Evolutionary conservation across 805 yeast species (phyloP).

Genomic region (Sungouiozyma intestinalis): DNA sequence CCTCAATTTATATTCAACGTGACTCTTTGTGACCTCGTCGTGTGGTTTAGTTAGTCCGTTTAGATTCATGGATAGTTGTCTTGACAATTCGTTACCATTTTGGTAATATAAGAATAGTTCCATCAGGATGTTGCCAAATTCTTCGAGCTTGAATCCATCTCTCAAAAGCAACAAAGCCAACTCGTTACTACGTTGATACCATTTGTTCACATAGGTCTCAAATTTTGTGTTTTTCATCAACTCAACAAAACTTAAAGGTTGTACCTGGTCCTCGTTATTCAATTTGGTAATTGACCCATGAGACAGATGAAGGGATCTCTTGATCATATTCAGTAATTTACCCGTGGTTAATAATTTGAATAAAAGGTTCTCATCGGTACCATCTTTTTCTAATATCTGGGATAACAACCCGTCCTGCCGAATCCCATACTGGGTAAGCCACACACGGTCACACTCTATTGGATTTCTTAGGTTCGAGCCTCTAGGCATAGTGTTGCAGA

Average conservation of each 20-base stretch:
- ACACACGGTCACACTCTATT: conserved; percentile 42
- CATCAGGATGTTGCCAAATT: conserved; percentile 41
- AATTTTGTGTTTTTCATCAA: conserved; percentile 34
- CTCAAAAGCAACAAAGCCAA: conserved; percentile 46
- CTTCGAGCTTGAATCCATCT: conserved; percentile 46
- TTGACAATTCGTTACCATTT: conserved; percentile 19
- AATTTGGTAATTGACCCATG: conserved; percentile 16
- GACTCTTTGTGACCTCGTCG: conserved; percentile 8
- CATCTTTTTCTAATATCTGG: conserved; percentile 45
- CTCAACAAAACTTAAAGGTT: conserved; percentile 5
- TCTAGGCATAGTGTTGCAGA: conserved; percentile 33
- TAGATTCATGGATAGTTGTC: conserved; percentile 17
- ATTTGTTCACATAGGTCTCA: conserved; percentile 44
- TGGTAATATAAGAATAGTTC: conserved; percentile 39
- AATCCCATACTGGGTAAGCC: conserved; percentile 67
- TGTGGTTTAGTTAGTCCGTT: conserved; percentile 18
- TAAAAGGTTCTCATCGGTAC: conserved; percentile 20
- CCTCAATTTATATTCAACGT: conserved; percentile 20
- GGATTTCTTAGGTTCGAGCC: conserved; percentile 6
- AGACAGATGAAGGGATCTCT: conserved; percentile 23
- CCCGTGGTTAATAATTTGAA: conserved; percentile 72
- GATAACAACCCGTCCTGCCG: conserved; percentile 65
- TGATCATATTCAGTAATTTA: conserved; percentile 59
- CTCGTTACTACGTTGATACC: conserved; percentile 59
- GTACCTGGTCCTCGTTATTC: conserved; percentile 1